phyloP scores from a whole-genome alignment of 1,284 basidiomycete genomes.

The Porphyrellus sp. region DNA sequence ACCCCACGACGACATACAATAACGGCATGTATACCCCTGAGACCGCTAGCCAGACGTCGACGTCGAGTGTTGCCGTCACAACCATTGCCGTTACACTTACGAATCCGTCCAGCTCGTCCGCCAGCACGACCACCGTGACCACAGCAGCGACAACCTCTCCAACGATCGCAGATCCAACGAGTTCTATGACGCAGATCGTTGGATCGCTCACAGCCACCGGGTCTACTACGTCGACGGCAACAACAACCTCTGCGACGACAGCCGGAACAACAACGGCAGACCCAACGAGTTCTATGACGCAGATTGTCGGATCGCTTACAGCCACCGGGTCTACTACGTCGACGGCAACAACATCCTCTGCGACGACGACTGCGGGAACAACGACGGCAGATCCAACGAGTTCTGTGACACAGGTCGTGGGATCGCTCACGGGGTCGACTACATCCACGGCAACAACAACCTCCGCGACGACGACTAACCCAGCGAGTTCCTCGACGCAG shows the following conservation, averaged over 20 bases:
- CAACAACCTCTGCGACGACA: neutral
- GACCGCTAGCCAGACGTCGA: neutral
- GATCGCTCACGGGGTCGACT: neutral
- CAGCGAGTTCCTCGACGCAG: neutral
- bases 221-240: conserved; percentile 1
- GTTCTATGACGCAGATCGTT: neutral
- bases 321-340: neutral
- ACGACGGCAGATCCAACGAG: neutral
- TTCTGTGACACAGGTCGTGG: neutral
- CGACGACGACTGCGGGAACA: neutral
- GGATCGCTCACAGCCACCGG: neutral
- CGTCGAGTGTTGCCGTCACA: neutral
- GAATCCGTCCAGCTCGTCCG: neutral
- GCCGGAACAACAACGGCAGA: neutral
- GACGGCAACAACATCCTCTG: neutral
- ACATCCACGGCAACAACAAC: conserved; percentile 1
- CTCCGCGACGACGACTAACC: neutral
- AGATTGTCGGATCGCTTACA: neutral
- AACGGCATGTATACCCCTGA: conserved; percentile 12
- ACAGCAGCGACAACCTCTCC: neutral
- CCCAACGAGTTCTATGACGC: neutral
- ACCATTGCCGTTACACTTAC: neutral
- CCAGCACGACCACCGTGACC: neutral
- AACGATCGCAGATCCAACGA: neutral
- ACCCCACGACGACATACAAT: conserved; percentile 16